A percentile compares a stretch with the other conserved stretches of the same genome.
Evolutionary conservation across 1,284 basidiomycete species (phyloP).

Genomic region (Fistulinella cinereoalba): DNA sequence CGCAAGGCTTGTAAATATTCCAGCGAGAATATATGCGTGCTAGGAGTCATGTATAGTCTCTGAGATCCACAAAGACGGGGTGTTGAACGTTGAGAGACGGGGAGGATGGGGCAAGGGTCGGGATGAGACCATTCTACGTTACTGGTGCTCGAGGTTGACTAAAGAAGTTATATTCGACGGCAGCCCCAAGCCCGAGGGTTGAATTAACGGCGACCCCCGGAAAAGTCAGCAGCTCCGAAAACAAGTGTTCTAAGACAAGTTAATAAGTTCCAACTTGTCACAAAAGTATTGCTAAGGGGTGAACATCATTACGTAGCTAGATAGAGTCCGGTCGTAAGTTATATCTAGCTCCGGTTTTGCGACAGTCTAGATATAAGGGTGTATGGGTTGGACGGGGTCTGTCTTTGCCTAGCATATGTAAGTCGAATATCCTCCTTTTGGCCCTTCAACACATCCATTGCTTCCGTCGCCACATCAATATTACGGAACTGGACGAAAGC

Average conservation of each 20-base stretch:
- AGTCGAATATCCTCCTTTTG: constrained; percentile 4
- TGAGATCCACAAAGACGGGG: neutral
- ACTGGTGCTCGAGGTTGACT: too few species aligned
- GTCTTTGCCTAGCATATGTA: constrained; percentile 21
- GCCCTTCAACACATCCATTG: constrained; percentile 23
- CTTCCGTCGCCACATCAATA: constrained; percentile 18
- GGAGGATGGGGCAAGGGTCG: neutral
- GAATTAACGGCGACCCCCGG: too few species aligned
- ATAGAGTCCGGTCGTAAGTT: neutral
- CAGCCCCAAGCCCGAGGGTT: too few species aligned
- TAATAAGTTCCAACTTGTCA: neutral
- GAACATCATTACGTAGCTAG: constrained; percentile 5
- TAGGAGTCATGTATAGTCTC: constrained; percentile 4
- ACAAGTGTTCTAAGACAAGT: too few species aligned
- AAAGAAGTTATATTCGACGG: too few species aligned
- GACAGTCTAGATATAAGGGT: constrained; percentile 23
- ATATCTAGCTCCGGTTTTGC: constrained; percentile 8
- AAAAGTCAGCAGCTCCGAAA: too few species aligned
- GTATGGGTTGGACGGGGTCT: constrained; percentile 1
- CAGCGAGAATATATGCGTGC: constrained; percentile 3
- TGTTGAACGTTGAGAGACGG: neutral
- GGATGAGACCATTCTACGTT: too few species aligned
- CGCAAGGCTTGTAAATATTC: constrained; percentile 7
- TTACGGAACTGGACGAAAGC: constrained; percentile 28
- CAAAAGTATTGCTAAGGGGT: neutral